Conservation (phyloP, 129 eudicot genomes). For the Arctium minus region DNA sequence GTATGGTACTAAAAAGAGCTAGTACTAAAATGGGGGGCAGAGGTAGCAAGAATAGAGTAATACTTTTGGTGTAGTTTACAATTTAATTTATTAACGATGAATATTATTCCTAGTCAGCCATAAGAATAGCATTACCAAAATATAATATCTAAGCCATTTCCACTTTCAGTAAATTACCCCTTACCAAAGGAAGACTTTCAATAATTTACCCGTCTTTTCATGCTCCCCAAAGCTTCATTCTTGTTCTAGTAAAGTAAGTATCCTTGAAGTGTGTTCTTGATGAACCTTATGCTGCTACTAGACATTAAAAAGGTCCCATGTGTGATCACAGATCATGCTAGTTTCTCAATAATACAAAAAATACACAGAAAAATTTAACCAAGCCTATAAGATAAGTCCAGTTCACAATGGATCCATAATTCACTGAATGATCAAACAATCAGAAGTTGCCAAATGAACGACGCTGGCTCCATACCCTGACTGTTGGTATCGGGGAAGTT, state of each 20-base stretch:
- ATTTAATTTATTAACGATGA: no score
- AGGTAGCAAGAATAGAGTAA: background rate
- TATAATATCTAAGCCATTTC: background rate
- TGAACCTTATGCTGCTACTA: background rate
- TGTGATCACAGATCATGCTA: background rate
- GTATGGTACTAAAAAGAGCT: background rate
- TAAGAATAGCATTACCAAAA: background rate
- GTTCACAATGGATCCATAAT: background rate
- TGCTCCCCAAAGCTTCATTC: background rate
- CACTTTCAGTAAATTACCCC: background rate
- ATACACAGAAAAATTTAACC: background rate
- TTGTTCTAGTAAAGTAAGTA: background rate
- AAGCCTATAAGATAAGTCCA: background rate
- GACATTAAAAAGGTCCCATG: background rate
- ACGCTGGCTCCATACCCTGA: no score
- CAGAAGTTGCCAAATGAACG: no score
- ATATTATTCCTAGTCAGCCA: background rate
- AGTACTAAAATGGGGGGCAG: background rate
- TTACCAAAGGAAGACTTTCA: background rate
- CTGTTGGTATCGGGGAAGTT: no score
- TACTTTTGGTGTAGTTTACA: background rate
- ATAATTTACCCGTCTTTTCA: background rate
- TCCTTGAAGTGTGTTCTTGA: background rate
- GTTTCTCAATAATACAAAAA: background rate
- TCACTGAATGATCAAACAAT: background rate